These are phyloP conservation scores for Fusarium phyllophilum DNA, from an alignment of 2,329 filamentous ascomycete species.

Conservation along the genomic window DNA sequence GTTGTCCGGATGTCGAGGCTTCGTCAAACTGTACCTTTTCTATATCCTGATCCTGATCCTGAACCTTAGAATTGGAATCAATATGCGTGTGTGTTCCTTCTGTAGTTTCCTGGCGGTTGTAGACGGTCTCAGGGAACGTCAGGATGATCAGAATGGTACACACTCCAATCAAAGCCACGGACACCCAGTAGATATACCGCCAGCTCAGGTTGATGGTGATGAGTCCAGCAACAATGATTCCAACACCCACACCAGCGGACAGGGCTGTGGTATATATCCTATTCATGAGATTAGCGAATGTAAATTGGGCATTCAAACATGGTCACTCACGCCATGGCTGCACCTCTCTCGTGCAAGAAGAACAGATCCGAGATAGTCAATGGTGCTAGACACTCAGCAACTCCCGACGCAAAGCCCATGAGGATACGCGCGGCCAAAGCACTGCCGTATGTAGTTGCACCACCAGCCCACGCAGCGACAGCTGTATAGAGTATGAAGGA, in stretches of 20 bases:
- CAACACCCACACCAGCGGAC: constrained; percentile 55
- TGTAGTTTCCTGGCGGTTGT: neutral
- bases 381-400: constrained; percentile 44
- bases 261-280: constrained; percentile 54
- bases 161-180: constrained; percentile 59
- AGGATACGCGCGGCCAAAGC: constrained; percentile 60
- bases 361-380: neutral
- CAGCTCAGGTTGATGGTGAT: constrained; percentile 61
- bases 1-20: neutral
- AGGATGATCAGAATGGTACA: constrained; percentile 61
- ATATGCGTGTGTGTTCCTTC: neutral
- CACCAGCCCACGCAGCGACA: constrained; percentile 54
- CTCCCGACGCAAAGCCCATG: constrained; percentile 63
- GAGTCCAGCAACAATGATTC: constrained; percentile 57
- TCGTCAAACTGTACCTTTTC: neutral
- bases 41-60: neutral
- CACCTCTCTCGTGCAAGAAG: constrained; percentile 55
- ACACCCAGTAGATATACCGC: constrained; percentile 63
- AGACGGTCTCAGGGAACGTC: constrained; percentile 61
- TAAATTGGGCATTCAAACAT: rapidly evolving
- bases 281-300: neutral
- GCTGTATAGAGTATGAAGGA: constrained; percentile 56
- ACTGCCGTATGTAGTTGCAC: constrained; percentile 54
- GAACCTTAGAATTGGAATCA: neutral
- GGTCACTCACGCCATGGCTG: constrained; percentile 52